Evolutionary conservation across 441 rosid genomes (phyloP), one percentile per base, ranked within the genome.

Genomic region (Pelargonium exstipulatum): DNA sequence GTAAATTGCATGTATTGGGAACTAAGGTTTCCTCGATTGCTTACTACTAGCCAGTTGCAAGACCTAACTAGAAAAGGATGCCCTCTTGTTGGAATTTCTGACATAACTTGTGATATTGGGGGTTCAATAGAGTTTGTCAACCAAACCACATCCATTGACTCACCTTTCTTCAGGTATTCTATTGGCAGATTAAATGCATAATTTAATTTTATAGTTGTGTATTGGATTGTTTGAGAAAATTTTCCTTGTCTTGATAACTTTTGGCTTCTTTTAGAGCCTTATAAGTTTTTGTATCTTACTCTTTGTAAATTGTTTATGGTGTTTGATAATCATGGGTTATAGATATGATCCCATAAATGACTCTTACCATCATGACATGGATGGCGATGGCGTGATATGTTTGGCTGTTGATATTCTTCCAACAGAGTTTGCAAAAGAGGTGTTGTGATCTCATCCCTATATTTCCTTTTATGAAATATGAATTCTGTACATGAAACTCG

Each of bases 1-100:
- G 99, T 94, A 42, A 94, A 94, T 78, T 91, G 99, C 85, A 88
- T 91, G 91, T 94, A 94, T 68, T 94, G 99, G 99, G 99, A 94
- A 80, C 82, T 80, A 78, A 82, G 96, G 71, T 94, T 88, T 84
- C 97, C 97, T 0, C 82, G 85, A 62, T 81, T 94, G 74, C 76
- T 94, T 70, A 90, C 84, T 81, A 85, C 77, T 45, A 72, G 76
- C 77, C 97, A 91, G 83, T 67, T 90, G 76, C 95, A 81, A 69
- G 90, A 84, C 69, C 82, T 88, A 68, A 81, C 67, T 55, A 77
- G 67, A 74, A 83, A 83, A 75, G 88, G 84, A 61, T 82, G 88
- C 43, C 95, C 93, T 13, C 89, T 94, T 73, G 84, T 90, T 67
- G 99, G 99, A 62, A 80, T 90, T 74, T 87, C 91, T 78, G 96